Percentiles rank a stretch among this genome's conserved stretches.
These are phyloP conservation scores for Yamadazyma dushanensis DNA, from an alignment of 1,139 yeast genomes.

Conservation along the genomic window DNA sequence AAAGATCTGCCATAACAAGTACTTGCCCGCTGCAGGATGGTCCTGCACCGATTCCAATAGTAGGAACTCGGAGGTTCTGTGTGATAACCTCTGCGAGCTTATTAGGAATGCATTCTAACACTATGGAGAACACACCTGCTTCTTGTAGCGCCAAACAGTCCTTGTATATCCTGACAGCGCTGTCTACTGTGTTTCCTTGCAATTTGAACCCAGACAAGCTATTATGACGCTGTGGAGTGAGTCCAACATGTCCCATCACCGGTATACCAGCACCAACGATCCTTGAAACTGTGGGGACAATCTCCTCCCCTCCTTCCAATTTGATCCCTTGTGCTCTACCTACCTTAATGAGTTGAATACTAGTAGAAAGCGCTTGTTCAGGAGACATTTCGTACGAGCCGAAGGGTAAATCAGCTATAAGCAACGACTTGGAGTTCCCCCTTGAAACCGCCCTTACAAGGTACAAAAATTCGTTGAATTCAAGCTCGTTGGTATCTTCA, in stretches of 20 bases:
- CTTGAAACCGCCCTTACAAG: constrained; percentile 76
- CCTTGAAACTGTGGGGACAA: constrained; percentile 43
- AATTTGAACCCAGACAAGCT: constrained; percentile 83
- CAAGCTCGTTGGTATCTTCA: constrained; percentile 70
- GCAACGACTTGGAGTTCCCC: constrained; percentile 62
- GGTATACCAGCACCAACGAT: constrained; percentile 76
- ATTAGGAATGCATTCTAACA: constrained; percentile 86
- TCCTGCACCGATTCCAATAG: constrained; percentile 97
- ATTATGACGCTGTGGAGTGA: constrained; percentile 86
- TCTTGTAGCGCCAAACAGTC: constrained; percentile 72
- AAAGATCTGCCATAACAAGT: constrained; percentile 78
- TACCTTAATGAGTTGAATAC: constrained; percentile 60
- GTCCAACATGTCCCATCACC: constrained; percentile 88
- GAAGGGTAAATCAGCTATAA: constrained; percentile 89
- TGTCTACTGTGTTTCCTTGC: constrained; percentile 65
- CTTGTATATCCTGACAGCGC: constrained; percentile 59
- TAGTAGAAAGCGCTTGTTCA: constrained; percentile 64
- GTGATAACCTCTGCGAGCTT: constrained; percentile 71
- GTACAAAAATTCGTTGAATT: constrained; percentile 75
- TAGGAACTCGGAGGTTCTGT: constrained; percentile 60
- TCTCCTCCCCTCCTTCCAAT: constrained; percentile 81
- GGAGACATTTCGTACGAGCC: constrained; percentile 75
- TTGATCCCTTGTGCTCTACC: constrained; percentile 77
- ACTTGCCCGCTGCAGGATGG: constrained; percentile 84
- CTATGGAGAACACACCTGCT: constrained; percentile 75